Conservation (phyloP, 2,329 filamentous ascomycete genomes). For the Bipolaris sorokiniana region DNA sequence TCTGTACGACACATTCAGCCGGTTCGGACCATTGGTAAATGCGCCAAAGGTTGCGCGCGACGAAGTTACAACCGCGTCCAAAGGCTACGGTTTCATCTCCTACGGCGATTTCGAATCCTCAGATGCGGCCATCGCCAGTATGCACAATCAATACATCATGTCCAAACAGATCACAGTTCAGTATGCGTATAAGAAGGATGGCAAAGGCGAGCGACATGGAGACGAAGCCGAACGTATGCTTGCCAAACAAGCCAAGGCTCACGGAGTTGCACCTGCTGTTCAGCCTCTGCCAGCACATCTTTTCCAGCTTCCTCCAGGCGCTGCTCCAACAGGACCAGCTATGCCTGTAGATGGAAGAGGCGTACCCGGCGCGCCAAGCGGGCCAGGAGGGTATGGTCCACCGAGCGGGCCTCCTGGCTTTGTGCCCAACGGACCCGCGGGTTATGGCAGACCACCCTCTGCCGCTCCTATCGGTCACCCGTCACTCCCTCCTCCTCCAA, state of each 20-base stretch:
- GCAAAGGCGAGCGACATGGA: constrained; percentile 94
- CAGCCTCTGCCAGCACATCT: constrained; percentile 78
- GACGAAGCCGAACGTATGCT: constrained; percentile 92
- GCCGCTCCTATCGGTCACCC: constrained; percentile 37
- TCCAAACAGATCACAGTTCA: constrained; percentile 97
- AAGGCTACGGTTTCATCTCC: constrained; percentile 95
- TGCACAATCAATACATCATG: constrained; percentile 96
- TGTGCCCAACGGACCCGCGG: constrained; percentile 18
- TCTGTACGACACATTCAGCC: constrained; percentile 91
- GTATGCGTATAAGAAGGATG: constrained; percentile 99
- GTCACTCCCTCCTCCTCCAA: constrained; percentile 65
- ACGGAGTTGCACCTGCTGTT: constrained; percentile 84
- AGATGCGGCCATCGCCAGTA: constrained; percentile 86
- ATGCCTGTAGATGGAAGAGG: constrained; percentile 49
- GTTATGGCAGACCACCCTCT: constrained; percentile 32
- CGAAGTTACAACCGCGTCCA: constrained; percentile 79
- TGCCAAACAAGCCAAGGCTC: constrained; percentile 88
- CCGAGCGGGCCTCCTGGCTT: constrained; percentile 52
- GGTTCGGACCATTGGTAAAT: constrained; percentile 84
- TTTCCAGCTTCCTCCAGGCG: constrained; percentile 54
- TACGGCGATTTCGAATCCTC: constrained; percentile 93
- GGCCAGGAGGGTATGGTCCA: constrained; percentile 45
- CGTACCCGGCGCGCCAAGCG: constrained; percentile 48
- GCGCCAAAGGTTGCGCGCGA: constrained; percentile 89
- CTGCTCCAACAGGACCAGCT: constrained; percentile 38